Evolutionary conservation across 441 rosid genomes (phyloP).

Genomic region (Flueggea neowawraea): DNA sequence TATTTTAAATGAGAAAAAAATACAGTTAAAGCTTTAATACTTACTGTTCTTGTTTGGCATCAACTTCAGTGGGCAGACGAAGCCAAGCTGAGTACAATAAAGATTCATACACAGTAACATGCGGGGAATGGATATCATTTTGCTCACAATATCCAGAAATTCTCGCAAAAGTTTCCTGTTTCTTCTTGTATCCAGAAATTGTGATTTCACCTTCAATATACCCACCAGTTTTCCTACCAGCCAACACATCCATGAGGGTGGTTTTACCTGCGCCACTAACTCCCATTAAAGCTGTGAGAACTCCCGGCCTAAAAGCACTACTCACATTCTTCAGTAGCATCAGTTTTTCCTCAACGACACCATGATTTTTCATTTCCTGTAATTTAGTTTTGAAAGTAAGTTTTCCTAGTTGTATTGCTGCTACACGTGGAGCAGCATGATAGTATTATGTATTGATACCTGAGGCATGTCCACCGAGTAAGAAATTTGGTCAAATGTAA

Average conservation of each 20-base stretch:
- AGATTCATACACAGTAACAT: conserved; percentile 32
- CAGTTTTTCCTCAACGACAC: conserved; percentile 39
- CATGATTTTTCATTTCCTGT: conserved; percentile 53
- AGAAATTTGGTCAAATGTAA: conserved; percentile 44
- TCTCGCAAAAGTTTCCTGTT: conserved; percentile 35
- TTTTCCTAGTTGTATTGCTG: too few relatives aligned
- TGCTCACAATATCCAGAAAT: conserved; percentile 35
- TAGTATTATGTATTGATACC: conserved; percentile 20
- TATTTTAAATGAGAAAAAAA: neutral
- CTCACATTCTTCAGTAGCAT: conserved; percentile 56
- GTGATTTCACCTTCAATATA: conserved; percentile 28
- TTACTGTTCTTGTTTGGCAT: conserved; percentile 30
- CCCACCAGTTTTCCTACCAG: conserved; percentile 38
- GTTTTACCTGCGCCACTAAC: conserved; percentile 81
- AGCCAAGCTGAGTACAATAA: conserved; percentile 39
- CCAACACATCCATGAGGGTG: conserved; percentile 37
- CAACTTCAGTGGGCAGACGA: conserved; percentile 26
- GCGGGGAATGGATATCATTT: conserved; percentile 31
- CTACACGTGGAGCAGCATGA: too few relatives aligned
- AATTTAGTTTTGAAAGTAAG: too few relatives aligned
- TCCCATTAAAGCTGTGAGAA: conserved; percentile 79
- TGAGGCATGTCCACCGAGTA: conserved; percentile 63
- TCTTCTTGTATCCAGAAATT: conserved; percentile 30
- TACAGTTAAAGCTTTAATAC: neutral
- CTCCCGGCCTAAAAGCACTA: conserved; percentile 77